These are phyloP conservation scores for Pseudopithomyces maydicus DNA, from an alignment of 2,329 filamentous ascomycete species.

Conservation along the genomic window DNA sequence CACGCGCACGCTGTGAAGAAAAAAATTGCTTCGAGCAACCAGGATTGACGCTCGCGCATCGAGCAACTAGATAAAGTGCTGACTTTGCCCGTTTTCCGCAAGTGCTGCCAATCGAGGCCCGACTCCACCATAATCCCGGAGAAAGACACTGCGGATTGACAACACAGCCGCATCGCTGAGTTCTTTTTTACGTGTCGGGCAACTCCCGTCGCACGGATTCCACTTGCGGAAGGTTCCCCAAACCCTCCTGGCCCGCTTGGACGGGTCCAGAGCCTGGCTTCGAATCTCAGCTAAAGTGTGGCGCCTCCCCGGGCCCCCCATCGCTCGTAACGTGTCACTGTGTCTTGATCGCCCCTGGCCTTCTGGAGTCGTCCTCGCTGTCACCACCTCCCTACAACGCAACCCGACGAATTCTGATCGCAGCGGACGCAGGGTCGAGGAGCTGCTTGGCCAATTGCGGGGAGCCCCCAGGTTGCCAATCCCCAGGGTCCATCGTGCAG, in stretches of 20 bases:
- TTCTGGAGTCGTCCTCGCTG: background rate
- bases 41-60: background rate
- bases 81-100: background rate
- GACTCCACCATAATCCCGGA: background rate
- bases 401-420: background rate
- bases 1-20: background rate
- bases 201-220: background rate
- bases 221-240: background rate
- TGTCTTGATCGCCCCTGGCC: background rate
- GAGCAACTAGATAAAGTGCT: background rate
- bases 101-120: background rate
- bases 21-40: background rate
- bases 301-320: background rate
- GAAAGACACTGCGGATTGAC: background rate
- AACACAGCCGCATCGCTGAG: background rate
- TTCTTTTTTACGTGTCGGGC: background rate
- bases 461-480: background rate
- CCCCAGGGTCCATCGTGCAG: constrained; percentile 12
- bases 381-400: background rate
- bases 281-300: background rate
- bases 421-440: background rate
- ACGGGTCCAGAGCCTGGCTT: constrained; percentile 1
- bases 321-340: background rate
- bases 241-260: background rate
- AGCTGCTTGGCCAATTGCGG: background rate